A percentile compares a stretch with the other conserved stretches of the same genome.
These are phyloP conservation scores for Samsoniella hepiali DNA, from an alignment of 2,329 filamentous ascomycete genomes.

Conservation along the genomic window DNA sequence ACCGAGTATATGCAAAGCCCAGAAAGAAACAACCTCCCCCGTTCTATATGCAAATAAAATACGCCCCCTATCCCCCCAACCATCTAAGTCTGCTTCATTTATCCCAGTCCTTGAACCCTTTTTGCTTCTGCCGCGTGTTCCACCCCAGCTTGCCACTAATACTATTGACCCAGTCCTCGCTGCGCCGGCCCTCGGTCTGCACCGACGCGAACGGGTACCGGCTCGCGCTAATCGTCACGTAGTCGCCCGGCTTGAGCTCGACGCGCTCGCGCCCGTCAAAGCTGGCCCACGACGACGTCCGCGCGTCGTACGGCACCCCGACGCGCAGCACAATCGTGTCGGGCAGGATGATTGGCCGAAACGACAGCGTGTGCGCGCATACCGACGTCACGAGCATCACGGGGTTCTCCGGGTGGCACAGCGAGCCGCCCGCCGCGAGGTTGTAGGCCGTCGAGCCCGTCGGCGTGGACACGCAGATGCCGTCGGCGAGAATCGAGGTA, in stretches of 20 bases:
- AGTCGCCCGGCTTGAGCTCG: constrained; percentile 76
- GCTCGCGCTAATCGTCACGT: constrained; percentile 79
- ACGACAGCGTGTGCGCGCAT: constrained; percentile 90
- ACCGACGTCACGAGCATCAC: constrained; percentile 94
- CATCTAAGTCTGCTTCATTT: constrained; percentile 15
- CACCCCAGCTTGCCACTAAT: constrained; percentile 76
- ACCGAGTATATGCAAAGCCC: neutral
- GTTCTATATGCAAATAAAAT: constrained; percentile 5
- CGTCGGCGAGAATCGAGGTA: constrained; percentile 89
- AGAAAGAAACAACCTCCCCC: neutral
- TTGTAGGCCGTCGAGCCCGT: constrained; percentile 96
- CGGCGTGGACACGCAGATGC: constrained; percentile 88
- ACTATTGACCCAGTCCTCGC: constrained; percentile 79
- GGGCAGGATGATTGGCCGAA: constrained; percentile 92
- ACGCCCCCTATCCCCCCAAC: constrained; percentile 14
- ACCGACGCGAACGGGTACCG: constrained; percentile 78
- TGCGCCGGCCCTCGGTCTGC: constrained; percentile 63
- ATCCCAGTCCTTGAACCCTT: constrained; percentile 53
- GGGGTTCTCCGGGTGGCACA: constrained; percentile 94
- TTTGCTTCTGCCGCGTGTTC: constrained; percentile 78
- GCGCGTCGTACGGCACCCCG: constrained; percentile 90
- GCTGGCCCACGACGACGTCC: constrained; percentile 91
- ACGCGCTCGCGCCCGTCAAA: constrained; percentile 90
- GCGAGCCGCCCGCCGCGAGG: constrained; percentile 87
- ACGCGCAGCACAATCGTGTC: constrained; percentile 92